Percentiles rank a stretch among this genome's conserved stretches.
Evolutionary conservation across 768 basidiomycete species (phyloP).

Genomic region (Rhizopogon rudus): DNA sequence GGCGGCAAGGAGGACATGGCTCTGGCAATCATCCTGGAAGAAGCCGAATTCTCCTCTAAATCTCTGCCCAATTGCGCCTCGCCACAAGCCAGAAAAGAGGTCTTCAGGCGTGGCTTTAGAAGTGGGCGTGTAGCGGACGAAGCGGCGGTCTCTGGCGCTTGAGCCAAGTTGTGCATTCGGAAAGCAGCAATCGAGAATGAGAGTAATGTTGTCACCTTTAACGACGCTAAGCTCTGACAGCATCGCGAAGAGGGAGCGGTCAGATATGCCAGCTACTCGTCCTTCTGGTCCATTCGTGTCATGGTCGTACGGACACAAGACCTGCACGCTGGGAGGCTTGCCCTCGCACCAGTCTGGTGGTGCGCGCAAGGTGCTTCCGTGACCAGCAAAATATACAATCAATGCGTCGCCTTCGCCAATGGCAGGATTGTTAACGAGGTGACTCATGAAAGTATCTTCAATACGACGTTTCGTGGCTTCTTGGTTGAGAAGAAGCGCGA

Average conservation of each 20-base stretch:
- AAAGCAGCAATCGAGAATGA: slow-evolving; percentile 66
- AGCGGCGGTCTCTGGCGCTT: slow-evolving; percentile 39
- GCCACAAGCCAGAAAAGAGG: slow-evolving; percentile 53
- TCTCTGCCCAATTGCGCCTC: slow-evolving; percentile 33
- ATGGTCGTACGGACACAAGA: slow-evolving; percentile 65
- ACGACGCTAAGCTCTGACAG: slow-evolving; percentile 46
- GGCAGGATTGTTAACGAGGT: slow-evolving; percentile 55
- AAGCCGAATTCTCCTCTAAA: slow-evolving; percentile 37
- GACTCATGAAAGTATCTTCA: slow-evolving; percentile 55
- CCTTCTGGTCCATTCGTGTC: slow-evolving; percentile 44
- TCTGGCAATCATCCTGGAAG: slow-evolving; percentile 33
- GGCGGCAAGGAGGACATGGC: slow-evolving; percentile 55
- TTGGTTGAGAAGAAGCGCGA: slow-evolving; percentile 50
- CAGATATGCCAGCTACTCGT: slow-evolving; percentile 58
- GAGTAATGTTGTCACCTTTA: slow-evolving; percentile 68
- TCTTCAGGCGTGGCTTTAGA: slow-evolving; percentile 50
- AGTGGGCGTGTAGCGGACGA: slow-evolving; percentile 58
- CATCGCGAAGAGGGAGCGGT: slow-evolving; percentile 60
- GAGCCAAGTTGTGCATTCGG: slow-evolving; percentile 34
- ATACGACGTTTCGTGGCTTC: slow-evolving; percentile 60
- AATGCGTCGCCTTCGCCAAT: slow-evolving; percentile 62
- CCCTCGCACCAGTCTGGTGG: slow-evolving; percentile 56
- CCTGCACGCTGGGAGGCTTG: slow-evolving; percentile 41
- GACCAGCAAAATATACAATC: slow-evolving; percentile 70
- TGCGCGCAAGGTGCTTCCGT: slow-evolving; percentile 55